Evolutionary conservation across 2,329 filamentous ascomycete genomes (phyloP), one percentile per base, ranked within the genome.

Genomic region (Trichoderma breve): DNA sequence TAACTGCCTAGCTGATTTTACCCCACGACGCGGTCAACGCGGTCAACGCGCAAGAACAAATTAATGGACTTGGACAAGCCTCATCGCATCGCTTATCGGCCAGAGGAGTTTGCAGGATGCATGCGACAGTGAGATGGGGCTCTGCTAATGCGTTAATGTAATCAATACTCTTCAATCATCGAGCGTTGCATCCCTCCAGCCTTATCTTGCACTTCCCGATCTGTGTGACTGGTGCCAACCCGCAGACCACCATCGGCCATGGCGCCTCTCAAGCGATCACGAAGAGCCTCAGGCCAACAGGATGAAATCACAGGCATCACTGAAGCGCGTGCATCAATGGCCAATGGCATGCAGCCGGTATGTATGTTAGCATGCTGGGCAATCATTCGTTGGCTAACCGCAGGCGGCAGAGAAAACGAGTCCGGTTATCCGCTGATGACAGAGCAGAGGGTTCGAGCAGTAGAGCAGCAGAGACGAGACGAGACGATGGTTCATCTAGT

Each of bases 281-380:
- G 64, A 28, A 12, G 30, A 18, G 57, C 57, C 36, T 34, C 34
- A 6, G 80, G 80, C n/a, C 79, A 78, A 8, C 78, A 82, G 24
- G 80, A 80, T 18, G 73, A 80, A 1, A 34, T 36, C 32, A 76
- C 79, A 3, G 78, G 84, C 18, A 76, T 80, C n/a, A 78, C 78
- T n/a, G 77, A 81, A 58, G 83, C 83, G 14, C 83, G 80, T 73
- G 85, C 85, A 1, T 81, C 79, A 28, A 75, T 84, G 30, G 78
- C 78, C n/a, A 76, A 77, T 6, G 80, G 83, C 26, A 73, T 80
- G 21, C 74, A 73, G 47, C 68, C 73, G 58, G 74, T 74, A 53
- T 60, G 62, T 58, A 11, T 6, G 18, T 21, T 6, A 55, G 3
- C 36, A 18, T 24, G 24, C 5, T 21, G 24, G 12, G 11, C 43